These are phyloP conservation scores for Physaria fendleri DNA, from an alignment of 345 rosid species.

Conservation along the genomic window DNA sequence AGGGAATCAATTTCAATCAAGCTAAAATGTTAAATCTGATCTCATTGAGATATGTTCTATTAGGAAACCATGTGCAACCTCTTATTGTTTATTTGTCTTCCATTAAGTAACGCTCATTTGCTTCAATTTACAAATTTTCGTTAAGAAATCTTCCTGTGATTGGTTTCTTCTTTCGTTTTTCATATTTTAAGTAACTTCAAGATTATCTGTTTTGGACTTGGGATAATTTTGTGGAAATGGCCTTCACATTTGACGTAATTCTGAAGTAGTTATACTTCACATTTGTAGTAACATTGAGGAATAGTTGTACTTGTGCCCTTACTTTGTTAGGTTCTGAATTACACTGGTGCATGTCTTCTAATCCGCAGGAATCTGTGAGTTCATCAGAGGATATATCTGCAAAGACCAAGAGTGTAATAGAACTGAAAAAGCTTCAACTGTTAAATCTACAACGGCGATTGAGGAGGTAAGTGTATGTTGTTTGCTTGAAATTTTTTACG, in stretches of 20 bases:
- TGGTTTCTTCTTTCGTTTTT: neutral
- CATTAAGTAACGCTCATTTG: neutral
- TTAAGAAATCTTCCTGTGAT: neutral
- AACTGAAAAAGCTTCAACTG: conserved; percentile 84
- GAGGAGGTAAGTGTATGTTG: conserved; percentile 45
- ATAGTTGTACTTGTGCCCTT: neutral
- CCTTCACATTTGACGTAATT: neutral
- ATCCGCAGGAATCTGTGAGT: conserved; percentile 64
- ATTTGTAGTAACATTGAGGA: neutral
- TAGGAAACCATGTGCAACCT: neutral
- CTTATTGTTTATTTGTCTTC: neutral
- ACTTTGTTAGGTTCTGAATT: neutral
- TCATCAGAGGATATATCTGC: conserved; percentile 78
- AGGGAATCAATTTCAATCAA: neutral
- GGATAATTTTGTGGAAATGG: neutral
- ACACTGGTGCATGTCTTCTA: neutral
- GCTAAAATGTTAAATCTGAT: neutral
- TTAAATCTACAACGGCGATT: conserved; percentile 72
- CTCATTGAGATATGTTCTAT: neutral
- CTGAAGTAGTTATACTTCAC: neutral
- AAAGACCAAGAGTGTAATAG: conserved; percentile 89
- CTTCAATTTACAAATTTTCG: neutral
- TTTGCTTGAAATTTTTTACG: neutral
- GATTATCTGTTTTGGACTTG: neutral
- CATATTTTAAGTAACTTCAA: neutral